These are phyloP conservation scores for Dactylellina leptospora DNA, from an alignment of 2,329 filamentous ascomycete genomes.

Conservation along the genomic window DNA sequence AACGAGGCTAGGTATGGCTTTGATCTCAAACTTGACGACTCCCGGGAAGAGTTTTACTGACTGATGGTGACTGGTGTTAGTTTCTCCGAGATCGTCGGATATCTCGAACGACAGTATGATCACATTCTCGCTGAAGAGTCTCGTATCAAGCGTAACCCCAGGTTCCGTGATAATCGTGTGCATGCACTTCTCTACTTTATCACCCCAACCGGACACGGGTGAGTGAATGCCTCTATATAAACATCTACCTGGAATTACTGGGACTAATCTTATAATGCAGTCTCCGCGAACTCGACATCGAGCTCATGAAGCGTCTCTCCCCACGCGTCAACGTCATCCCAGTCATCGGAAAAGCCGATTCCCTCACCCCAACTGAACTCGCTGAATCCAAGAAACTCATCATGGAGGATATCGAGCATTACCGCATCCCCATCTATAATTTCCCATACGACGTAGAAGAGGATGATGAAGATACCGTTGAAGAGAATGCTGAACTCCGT, in stretches of 20 bases:
- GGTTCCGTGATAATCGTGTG: slow-evolving; percentile 98
- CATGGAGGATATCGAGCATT: slow-evolving; percentile 99
- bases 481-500: slow-evolving; percentile 97
- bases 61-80: slow-evolving; percentile 62
- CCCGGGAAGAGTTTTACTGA: slow-evolving; percentile 22
- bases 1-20: slow-evolving; percentile 87
- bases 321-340: slow-evolving; percentile 98
- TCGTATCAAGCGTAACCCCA: slow-evolving; percentile 99
- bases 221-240: slow-evolving; percentile 55
- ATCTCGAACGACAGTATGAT: slow-evolving; percentile 99
- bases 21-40: not conserved
- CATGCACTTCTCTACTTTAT: slow-evolving; percentile 99
- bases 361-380: slow-evolving; percentile 92
- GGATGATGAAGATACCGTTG: slow-evolving; percentile 98
- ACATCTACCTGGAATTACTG: not conserved
- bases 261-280: slow-evolving; percentile 67
- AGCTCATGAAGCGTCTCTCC: slow-evolving; percentile 98
- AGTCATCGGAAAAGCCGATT: slow-evolving; percentile 98
- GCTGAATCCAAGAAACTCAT: slow-evolving; percentile 99
- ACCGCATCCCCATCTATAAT: slow-evolving; percentile 99
- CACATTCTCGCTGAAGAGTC: slow-evolving; percentile 99
- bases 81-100: slow-evolving; percentile 97
- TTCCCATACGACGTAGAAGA: slow-evolving; percentile 99
- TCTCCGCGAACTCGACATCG: slow-evolving; percentile 97
- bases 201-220: slow-evolving; percentile 95